phyloP scores from a whole-genome alignment of 192 early-diverging fungal genomes.

The Gigaspora rosea region DNA sequence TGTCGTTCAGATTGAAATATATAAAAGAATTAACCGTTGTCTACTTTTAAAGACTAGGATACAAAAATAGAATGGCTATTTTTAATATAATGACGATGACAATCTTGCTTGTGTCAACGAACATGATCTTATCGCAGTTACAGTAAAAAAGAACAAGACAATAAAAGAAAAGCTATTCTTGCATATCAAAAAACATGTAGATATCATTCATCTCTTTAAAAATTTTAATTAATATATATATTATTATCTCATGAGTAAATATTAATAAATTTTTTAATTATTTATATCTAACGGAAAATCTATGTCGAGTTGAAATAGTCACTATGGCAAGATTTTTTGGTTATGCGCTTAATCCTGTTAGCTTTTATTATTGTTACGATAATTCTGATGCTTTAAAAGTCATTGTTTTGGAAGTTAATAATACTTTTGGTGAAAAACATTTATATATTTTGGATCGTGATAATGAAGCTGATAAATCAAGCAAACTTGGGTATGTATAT shows the following conservation, averaged over 20 bases:
- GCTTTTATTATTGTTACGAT: constrained; percentile 52
- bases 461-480: constrained; percentile 2
- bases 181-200: constrained; percentile 30
- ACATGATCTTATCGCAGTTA: not conserved
- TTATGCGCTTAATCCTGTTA: constrained; percentile 57
- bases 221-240: too few relatives aligned
- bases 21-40: not conserved
- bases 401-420: constrained; percentile 57
- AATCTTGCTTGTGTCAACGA: constrained; percentile 15
- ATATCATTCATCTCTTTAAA: not conserved
- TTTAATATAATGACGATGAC: constrained; percentile 23
- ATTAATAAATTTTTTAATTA: not conserved
- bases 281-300: not conserved
- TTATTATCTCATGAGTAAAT: too few relatives aligned
- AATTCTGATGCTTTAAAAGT: constrained; percentile 20
- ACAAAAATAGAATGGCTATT: constrained; percentile 16
- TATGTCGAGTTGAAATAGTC: constrained; percentile 39
- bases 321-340: constrained; percentile 57
- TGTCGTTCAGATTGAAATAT: not conserved
- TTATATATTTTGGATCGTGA: constrained; percentile 47
- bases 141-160: not conserved
- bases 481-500: constrained; percentile 7
- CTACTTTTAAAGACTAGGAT: not conserved
- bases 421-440: constrained; percentile 60
- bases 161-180: constrained; percentile 35